phyloP scores from a whole-genome alignment of 768 basidiomycete species.

The Lepiota brunneoincarnata region DNA sequence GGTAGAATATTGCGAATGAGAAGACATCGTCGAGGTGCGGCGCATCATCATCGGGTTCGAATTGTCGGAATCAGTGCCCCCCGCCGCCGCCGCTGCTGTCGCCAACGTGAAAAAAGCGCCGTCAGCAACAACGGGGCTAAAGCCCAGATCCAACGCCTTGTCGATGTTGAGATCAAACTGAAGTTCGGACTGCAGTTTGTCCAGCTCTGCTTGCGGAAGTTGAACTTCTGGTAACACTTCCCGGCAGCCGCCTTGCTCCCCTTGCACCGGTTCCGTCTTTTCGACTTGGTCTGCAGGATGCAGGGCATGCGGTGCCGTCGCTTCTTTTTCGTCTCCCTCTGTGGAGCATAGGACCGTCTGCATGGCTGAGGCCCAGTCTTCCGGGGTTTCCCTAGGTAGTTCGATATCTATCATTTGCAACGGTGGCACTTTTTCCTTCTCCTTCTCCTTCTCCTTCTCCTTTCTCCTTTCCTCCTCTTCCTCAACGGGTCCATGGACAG shows the following conservation, averaged over 20 bases:
- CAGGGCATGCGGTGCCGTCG: constrained; percentile 14
- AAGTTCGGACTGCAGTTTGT: constrained; percentile 4
- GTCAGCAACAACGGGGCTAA: constrained; percentile 2
- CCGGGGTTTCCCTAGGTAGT: constrained; percentile 29
- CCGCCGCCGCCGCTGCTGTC: too few relatives aligned
- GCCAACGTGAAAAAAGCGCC: constrained; percentile 2
- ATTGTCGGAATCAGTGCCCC: constrained; percentile 4
- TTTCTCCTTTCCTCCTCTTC: background rate
- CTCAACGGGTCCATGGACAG: constrained; percentile 9
- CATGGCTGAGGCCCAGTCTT: constrained; percentile 42
- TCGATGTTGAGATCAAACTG: constrained; percentile 10
- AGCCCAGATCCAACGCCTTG: constrained; percentile 10
- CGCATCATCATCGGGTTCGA: constrained; percentile 3
- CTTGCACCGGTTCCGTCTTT: background rate
- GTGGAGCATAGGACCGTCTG: constrained; percentile 32
- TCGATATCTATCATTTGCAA: constrained; percentile 30
- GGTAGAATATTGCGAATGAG: constrained; percentile 1
- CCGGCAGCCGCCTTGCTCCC: background rate
- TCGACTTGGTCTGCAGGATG: constrained; percentile 5
- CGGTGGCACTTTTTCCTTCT: constrained; percentile 18
- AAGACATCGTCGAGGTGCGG: constrained; percentile 5
- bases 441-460: constrained; percentile 5
- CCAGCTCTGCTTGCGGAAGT: background rate
- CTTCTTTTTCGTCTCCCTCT: constrained; percentile 11
- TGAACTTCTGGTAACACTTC: background rate